A percentile compares a stretch with the other conserved stretches of the same genome.
These are phyloP conservation scores for Favolaschia claudopus DNA, from an alignment of 768 basidiomycete genomes.

Conservation along the genomic window DNA sequence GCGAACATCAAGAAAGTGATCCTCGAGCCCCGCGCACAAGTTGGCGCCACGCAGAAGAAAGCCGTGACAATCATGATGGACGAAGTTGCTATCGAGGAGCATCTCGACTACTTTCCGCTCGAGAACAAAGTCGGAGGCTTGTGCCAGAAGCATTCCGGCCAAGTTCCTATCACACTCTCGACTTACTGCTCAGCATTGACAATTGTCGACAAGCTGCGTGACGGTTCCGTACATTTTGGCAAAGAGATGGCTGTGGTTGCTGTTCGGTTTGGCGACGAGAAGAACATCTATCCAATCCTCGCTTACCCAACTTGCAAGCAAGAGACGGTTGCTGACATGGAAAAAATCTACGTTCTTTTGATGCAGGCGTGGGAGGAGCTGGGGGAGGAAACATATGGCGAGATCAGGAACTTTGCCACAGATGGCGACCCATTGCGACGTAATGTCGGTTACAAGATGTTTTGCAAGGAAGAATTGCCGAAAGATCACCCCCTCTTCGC, in stretches of 20 bases:
- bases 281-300: slow-evolving; percentile 16
- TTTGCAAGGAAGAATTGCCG: neutral
- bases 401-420: slow-evolving; percentile 20
- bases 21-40: neutral
- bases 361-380: neutral
- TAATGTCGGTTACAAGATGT: slow-evolving; percentile 7
- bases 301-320: slow-evolving; percentile 22
- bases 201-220: neutral
- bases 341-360: neutral
- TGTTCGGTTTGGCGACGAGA: neutral
- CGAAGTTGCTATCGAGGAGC: slow-evolving; percentile 12
- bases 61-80: slow-evolving; percentile 14
- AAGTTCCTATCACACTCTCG: neutral
- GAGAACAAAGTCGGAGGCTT: slow-evolving; percentile 18
- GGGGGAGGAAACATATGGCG: neutral
- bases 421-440: slow-evolving; percentile 21
- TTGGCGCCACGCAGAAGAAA: neutral
- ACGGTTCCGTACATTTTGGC: slow-evolving; percentile 1
- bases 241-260: slow-evolving; percentile 17
- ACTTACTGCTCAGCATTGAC: slow-evolving; percentile 3
- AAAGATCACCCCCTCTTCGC: neutral
- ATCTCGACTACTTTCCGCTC: slow-evolving; percentile 1
- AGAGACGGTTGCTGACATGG: neutral
- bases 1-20: slow-evolving; percentile 11
- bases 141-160: slow-evolving; percentile 18